Conservation (phyloP, 129 eudicot species). For the Lonicera japonica region DNA sequence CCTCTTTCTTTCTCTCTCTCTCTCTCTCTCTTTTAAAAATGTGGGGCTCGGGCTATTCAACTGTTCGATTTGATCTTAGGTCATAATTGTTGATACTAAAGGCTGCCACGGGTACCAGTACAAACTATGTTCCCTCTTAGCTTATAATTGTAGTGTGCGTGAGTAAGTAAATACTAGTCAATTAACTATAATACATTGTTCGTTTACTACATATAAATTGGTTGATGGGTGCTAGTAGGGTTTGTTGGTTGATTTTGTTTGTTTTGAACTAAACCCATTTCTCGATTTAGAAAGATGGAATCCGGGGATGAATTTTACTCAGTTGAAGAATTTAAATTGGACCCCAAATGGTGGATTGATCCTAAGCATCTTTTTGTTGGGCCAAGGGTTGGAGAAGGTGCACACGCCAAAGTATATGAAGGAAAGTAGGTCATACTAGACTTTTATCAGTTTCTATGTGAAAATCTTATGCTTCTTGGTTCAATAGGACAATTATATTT, state of each 20-base stretch:
- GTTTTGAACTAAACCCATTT: conserved; percentile 19
- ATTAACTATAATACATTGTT: conserved; percentile 5
- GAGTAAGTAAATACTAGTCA: conserved; percentile 13
- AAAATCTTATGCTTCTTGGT: too few relatives aligned
- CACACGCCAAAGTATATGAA: conserved; percentile 63
- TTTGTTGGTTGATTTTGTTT: conserved; percentile 16
- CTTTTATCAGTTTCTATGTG: not conserved
- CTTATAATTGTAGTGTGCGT: not conserved
- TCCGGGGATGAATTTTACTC: conserved; percentile 33
- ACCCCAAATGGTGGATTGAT: conserved; percentile 55
- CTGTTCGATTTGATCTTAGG: conserved; percentile 24
- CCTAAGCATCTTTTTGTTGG: conserved; percentile 64
- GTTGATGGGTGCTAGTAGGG: conserved; percentile 26
- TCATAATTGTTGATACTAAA: conserved; percentile 25
- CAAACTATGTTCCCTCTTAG: not conserved
- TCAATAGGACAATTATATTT: too few relatives aligned
- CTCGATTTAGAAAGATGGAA: conserved; percentile 32
- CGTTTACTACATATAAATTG: conserved; percentile 18
- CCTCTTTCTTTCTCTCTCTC: too few relatives aligned
- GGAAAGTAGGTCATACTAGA: conserved; percentile 44
- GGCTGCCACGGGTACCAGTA: conserved; percentile 32
- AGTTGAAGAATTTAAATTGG: conserved; percentile 42
- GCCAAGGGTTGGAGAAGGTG: conserved; percentile 62
- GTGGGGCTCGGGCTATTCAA: conserved; percentile 1
- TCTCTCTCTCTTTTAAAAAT: too few relatives aligned